Evolutionary conservation across 805 yeast species (phyloP).

Genomic region (Suhomyces sp.): DNA sequence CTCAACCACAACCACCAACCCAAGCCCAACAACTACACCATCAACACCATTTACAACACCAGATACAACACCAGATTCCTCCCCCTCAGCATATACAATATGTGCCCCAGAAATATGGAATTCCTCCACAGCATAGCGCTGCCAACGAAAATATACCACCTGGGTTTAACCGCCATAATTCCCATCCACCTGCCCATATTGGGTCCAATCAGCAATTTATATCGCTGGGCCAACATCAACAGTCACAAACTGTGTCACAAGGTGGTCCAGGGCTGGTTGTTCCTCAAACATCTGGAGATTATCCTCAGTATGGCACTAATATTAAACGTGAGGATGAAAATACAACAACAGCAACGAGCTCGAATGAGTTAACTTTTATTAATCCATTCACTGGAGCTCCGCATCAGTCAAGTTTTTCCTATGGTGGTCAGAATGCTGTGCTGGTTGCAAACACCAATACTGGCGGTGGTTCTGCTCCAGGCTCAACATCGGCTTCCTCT

Average conservation of each 20-base stretch:
- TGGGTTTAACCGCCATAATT: slow-evolving; percentile 4
- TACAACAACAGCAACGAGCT: neutral
- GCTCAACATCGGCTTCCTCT: slow-evolving; percentile 1
- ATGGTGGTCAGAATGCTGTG: slow-evolving; percentile 1
- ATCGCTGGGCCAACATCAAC: slow-evolving; percentile 8
- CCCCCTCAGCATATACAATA: slow-evolving; percentile 5
- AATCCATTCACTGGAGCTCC: slow-evolving; percentile 20
- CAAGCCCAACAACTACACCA: slow-evolving; percentile 11
- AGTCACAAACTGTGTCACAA: neutral
- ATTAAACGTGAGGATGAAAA: slow-evolving; percentile 15
- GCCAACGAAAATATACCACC: neutral
- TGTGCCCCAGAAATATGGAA: slow-evolving; percentile 6
- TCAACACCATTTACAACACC: slow-evolving; percentile 11
- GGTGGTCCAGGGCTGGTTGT: too few species aligned
- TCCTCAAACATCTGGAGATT: slow-evolving; percentile 1
- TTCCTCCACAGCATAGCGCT: slow-evolving; percentile 1
- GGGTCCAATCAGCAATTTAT: slow-evolving; percentile 9
- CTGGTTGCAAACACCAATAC: neutral
- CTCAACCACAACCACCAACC: slow-evolving; percentile 8
- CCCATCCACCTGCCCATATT: slow-evolving; percentile 13
- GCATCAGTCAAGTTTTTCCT: slow-evolving; percentile 7
- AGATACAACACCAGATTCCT: slow-evolving; percentile 6
- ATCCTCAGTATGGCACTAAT: slow-evolving; percentile 1
- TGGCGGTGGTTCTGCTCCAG: slow-evolving; percentile 2
- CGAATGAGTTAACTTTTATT: slow-evolving; percentile 19